These are phyloP conservation scores for Arabidopsis thaliana DNA, from an alignment of 345 rosid species.

Conservation along the genomic window DNA sequence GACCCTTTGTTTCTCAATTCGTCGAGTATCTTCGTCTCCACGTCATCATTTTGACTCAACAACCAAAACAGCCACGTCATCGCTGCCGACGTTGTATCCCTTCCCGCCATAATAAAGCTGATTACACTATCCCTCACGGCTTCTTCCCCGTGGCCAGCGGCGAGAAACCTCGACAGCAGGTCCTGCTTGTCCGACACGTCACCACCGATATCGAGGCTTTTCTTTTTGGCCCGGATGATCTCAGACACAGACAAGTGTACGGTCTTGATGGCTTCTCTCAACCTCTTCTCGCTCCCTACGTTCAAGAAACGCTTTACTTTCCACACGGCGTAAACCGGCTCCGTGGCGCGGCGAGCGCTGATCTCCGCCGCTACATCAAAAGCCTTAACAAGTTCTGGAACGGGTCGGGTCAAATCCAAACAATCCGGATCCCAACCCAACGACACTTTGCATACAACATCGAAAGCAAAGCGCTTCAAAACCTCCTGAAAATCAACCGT, in stretches of 20 bases:
- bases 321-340: constrained; percentile 62
- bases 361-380: constrained; percentile 62
- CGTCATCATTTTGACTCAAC: constrained; percentile 47
- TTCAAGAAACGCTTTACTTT: constrained; percentile 61
- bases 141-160: constrained; percentile 54
- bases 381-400: constrained; percentile 53
- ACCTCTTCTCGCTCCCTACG: constrained; percentile 63
- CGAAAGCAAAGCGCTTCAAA: constrained; percentile 63
- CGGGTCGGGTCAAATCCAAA: constrained; percentile 54
- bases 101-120: constrained; percentile 76
- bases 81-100: constrained; percentile 73
- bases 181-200: constrained; percentile 38
- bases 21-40: constrained; percentile 42
- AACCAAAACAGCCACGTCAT: constrained; percentile 82
- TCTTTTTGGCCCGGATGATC: constrained; percentile 52
- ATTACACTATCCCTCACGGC: constrained; percentile 63
- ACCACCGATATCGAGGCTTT: constrained; percentile 31
- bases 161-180: constrained; percentile 59
- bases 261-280: constrained; percentile 51
- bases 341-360: constrained; percentile 62
- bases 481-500: constrained; percentile 66
- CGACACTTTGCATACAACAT: constrained; percentile 56
- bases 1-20: constrained; percentile 45
- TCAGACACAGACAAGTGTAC: constrained; percentile 49
- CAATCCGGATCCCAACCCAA: constrained; percentile 61